Evolutionary conservation across 495 filamentous ascomycete genomes (phyloP), one percentile per base, ranked within the genome.

Genomic region (Tirmania nivea): DNA sequence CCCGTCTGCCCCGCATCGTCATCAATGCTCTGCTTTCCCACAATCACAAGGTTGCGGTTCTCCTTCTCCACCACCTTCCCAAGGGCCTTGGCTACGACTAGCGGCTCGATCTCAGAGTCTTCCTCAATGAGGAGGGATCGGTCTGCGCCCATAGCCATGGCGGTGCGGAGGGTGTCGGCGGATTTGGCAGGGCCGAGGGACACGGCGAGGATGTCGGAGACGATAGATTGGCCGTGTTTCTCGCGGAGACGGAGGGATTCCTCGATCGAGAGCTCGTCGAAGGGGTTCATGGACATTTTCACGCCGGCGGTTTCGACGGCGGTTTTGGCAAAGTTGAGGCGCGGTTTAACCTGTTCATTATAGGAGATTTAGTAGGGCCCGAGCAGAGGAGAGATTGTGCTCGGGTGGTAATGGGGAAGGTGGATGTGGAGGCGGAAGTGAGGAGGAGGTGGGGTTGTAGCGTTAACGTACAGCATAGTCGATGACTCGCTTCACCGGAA

Each of bases 141-240:
- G 73, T 97, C 90, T 8, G 90, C 90, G 63, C 90, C 90, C 87
- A 96, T 95, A 60, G 89, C 92, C 86, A 97, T 88, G 42, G 90
- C 90, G 5, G 87, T 97, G 52, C 90, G 84, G 31, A 97, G 77
- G 4, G 84, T 76, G 63, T 97, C 90, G 58, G 74, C 73, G 50
- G 83, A 73, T 73, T 96, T 96, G 25, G 83, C 65, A 8, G 89
- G 89, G 34, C 90, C 90, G 56, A 84, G 86, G 59, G 78, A 79
- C 67, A 95, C 75, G 57, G 83, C 86, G 65, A 90, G 78, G 66
- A 97, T 97, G 68, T 93, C 86, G 45, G 80, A 75, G 59, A 97
- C 86, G 59, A 67, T 67, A 55, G 68, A 58, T 19, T 78, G 76
- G 50, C 53, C 55, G 61, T 78, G 75, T 69, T 81, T 79, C 68